Base-by-base conservation (phyloP, 1,284 basidiomycete genomes). In the Somion occarium region DNA sequence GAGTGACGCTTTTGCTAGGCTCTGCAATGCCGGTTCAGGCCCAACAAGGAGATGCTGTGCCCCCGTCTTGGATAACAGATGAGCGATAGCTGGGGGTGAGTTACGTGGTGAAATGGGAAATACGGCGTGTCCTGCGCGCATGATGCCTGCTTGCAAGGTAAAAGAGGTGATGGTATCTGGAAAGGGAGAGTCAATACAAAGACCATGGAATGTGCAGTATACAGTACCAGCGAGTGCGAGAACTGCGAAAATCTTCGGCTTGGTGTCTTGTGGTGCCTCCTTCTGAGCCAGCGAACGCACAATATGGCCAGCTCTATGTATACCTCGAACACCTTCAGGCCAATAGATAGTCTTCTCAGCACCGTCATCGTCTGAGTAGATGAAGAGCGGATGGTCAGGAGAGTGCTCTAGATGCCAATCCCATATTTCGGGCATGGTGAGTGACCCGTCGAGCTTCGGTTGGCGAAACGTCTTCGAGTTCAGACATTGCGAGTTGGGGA, bases 51-150 rank as follows among this genome's bases (percentile, higher is more conserved):
- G 18, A 44, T 67, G 59, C 0, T 39, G 41, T 11, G 63, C 59
- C 0, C 50, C 51, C n/a, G 64, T 67, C 48, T 62, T 62, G 12
- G 50, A 34, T 18, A 73, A 59, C 3, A 74, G 61, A 56, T 74
- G 64, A 1, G 62, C 66, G 11, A 73, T 56, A 0, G 67, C 71
- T 3, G 61, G 51, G 11, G 66, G 56, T 1, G 73, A 74, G 55
- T 75, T 74, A 24, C 72, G 63, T 0, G 66, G 62, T 3, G 73
- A 75, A 37, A 75, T 64, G 0, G 68, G 65, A 54, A 75, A 75
- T 19, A 59, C 55, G 1, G 56, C 53, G 50, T 60, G 61, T 2
- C 69, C 69, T 1, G 67, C 61, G 9, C 65, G 62, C 3, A 46
- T 5, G 12, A 70, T 53, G 18, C 66, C 67, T 20, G 57, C 42